A percentile compares a stretch with the other conserved stretches of the same genome.
phyloP scores from a whole-genome alignment of 257 asterid genomes.

The Solanum chilense region DNA sequence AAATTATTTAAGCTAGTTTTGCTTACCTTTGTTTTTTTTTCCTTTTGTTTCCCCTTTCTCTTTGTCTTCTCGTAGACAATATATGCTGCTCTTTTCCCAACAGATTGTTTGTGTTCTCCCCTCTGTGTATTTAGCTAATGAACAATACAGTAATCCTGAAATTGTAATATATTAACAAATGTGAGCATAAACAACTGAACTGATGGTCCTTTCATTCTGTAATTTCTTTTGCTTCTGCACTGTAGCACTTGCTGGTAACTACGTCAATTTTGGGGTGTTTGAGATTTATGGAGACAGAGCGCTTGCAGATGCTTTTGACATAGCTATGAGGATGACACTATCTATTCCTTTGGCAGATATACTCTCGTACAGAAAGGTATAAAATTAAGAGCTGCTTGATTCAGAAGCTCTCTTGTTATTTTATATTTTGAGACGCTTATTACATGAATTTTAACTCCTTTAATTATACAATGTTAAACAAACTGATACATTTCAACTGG shows the following conservation, averaged over 20 bases:
- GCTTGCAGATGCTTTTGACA: slow-evolving; percentile 93
- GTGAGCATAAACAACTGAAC: background rate
- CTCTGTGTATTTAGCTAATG: background rate
- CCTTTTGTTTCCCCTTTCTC: background rate
- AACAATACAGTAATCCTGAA: background rate
- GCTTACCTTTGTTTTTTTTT: background rate
- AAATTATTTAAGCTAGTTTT: background rate
- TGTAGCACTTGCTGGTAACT: slow-evolving; percentile 89
- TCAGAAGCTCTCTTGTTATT: background rate
- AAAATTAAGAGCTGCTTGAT: background rate
- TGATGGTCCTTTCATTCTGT: background rate
- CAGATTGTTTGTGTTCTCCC: background rate
- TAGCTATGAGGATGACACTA: slow-evolving; percentile 77
- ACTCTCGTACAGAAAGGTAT: slow-evolving; percentile 93
- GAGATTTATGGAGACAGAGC: slow-evolving; percentile 99
- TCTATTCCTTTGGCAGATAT: slow-evolving; percentile 80
- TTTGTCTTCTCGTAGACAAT: background rate
- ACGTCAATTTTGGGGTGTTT: slow-evolving; percentile 95
- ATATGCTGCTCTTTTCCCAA: background rate
- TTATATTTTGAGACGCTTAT: background rate
- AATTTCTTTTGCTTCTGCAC: slow-evolving; percentile 5
- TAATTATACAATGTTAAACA: background rate
- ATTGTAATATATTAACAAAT: background rate
- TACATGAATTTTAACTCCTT: background rate
- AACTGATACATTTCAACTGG: background rate